phyloP scores from a whole-genome alignment of 345 rosid species.

The Schrenkiella parvula region DNA sequence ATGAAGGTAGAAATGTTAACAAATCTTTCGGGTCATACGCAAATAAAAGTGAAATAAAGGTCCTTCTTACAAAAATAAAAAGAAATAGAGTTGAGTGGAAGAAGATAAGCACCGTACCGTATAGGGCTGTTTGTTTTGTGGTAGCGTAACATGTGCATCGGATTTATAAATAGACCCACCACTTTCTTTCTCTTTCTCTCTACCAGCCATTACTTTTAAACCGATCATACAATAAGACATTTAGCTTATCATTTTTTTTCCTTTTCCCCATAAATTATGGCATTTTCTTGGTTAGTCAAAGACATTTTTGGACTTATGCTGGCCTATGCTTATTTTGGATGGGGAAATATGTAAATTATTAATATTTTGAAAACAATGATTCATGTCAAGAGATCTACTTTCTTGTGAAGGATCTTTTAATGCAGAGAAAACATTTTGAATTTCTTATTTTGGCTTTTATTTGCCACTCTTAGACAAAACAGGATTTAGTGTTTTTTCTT shows the following conservation, averaged over 20 bases:
- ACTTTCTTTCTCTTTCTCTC: constrained; percentile 6
- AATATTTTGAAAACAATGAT: neutral
- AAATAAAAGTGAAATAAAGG: constrained; percentile 6
- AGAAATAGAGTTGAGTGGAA: neutral
- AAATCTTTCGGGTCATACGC: neutral
- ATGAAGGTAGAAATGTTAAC: neutral
- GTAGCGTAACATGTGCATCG: constrained; percentile 26
- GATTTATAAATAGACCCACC: constrained; percentile 19
- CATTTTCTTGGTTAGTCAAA: neutral
- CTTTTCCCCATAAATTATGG: neutral
- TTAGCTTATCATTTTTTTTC: neutral
- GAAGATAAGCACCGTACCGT: constrained; percentile 20
- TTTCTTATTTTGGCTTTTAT: neutral
- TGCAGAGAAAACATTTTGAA: neutral
- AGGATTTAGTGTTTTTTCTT: neutral
- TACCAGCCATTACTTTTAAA: neutral
- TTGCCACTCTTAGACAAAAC: neutral
- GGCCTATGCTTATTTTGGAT: neutral
- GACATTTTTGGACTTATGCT: neutral
- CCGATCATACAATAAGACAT: neutral
- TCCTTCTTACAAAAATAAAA: neutral
- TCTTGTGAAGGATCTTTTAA: neutral
- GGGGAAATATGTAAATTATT: too few species aligned
- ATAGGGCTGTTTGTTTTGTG: constrained; percentile 1
- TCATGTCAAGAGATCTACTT: neutral